Evolutionary conservation across 306 rosid genomes (phyloP).

Genomic region (cucumber (Cucumis sativus)): Cucumber_9930_V3 NC_026659.2:21614501-21615000

Average conservation of each 20-base stretch:
- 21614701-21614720: constrained; percentile 46
- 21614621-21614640: constrained; percentile 49
- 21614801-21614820: constrained; percentile 40
- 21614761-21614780: constrained; percentile 48
- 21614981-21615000: constrained; percentile 60
- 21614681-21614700: constrained; percentile 38
- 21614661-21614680: constrained; percentile 39
- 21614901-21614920: constrained; percentile 34
- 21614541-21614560: constrained; percentile 38
- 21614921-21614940: constrained; percentile 22
- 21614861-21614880: constrained; percentile 50
- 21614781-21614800: constrained; percentile 37
- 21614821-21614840: constrained; percentile 57
- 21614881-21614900: constrained; percentile 53
- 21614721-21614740: constrained; percentile 30
- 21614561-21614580: constrained; percentile 47
- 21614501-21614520: constrained; percentile 53
- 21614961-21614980: constrained; percentile 42
- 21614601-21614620: constrained; percentile 48
- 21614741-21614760: constrained; percentile 25
- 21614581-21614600: constrained; percentile 42
- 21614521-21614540: constrained; percentile 51
- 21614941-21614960: constrained; percentile 30
- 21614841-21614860: constrained; percentile 46
- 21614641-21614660: constrained; percentile 61